These are phyloP conservation scores for Roridomyces roridus DNA, from an alignment of 768 basidiomycete species.

Conservation along the genomic window DNA sequence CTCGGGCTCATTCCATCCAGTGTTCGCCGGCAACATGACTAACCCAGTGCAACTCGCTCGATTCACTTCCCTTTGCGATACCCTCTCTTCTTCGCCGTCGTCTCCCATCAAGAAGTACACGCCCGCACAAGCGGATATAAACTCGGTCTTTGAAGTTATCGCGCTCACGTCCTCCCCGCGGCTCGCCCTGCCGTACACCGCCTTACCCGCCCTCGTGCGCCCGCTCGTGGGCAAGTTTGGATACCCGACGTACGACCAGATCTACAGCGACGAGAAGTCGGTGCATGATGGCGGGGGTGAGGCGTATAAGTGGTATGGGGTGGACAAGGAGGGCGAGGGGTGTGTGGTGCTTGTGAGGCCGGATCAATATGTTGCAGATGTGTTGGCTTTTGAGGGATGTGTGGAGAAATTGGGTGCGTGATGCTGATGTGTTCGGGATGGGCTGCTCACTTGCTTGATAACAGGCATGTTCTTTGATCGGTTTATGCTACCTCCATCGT, in stretches of 20 bases:
- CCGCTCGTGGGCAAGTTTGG: slow-evolving; percentile 12
- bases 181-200: slow-evolving; percentile 2
- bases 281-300: slow-evolving; percentile 22
- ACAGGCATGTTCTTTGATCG: slow-evolving; percentile 9
- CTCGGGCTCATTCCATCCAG: neutral
- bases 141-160: slow-evolving; percentile 19
- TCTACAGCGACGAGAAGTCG: slow-evolving; percentile 24
- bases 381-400: slow-evolving; percentile 15
- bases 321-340: slow-evolving; percentile 11
- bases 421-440: neutral
- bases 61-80: slow-evolving; percentile 13
- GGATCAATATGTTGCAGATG: slow-evolving; percentile 24
- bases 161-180: slow-evolving; percentile 19
- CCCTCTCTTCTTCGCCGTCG: neutral
- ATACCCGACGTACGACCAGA: slow-evolving; percentile 23
- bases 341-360: slow-evolving; percentile 25
- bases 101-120: slow-evolving; percentile 25
- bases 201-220: slow-evolving; percentile 16
- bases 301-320: slow-evolving; percentile 22
- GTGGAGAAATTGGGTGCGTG: slow-evolving; percentile 9
- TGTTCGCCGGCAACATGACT: slow-evolving; percentile 18
- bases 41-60: slow-evolving; percentile 6
- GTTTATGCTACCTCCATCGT: slow-evolving; percentile 14
- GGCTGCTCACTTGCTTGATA: neutral
- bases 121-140: slow-evolving; percentile 7